These are phyloP conservation scores for Camellia japonica DNA, from an alignment of 148 eudicot genomes.

Conservation along the genomic window DNA sequence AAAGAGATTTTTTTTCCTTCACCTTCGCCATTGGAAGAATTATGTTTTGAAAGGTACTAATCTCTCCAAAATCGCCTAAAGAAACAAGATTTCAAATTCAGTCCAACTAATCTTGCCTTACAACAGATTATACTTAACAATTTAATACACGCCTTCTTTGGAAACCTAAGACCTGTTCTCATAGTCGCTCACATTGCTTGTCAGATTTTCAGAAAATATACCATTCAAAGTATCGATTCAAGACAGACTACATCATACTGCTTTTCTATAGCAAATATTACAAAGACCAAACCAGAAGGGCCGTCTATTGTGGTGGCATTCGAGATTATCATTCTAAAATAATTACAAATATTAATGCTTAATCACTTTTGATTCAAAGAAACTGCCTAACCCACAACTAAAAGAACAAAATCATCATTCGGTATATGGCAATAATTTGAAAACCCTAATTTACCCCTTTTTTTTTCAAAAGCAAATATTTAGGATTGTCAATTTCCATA, in stretches of 20 bases:
- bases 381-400: neutral
- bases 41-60: neutral
- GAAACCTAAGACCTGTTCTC: neutral
- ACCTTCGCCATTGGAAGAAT: neutral
- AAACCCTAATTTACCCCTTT: neutral
- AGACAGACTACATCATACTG: neutral
- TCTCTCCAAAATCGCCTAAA: neutral
- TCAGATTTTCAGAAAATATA: neutral
- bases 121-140: neutral
- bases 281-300: neutral
- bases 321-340: neutral
- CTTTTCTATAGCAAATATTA: neutral
- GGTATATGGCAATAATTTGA: neutral
- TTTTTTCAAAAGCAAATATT: neutral
- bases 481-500: neutral
- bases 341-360: neutral
- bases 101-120: neutral
- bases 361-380: neutral
- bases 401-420: neutral
- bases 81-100: neutral
- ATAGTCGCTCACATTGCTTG: neutral
- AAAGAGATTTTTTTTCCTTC: neutral
- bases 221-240: neutral
- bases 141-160: neutral
- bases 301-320: neutral